These are phyloP conservation scores for Hanseniaspora valbyensis DNA, from an alignment of 805 yeast species.

Conservation along the genomic window DNA sequence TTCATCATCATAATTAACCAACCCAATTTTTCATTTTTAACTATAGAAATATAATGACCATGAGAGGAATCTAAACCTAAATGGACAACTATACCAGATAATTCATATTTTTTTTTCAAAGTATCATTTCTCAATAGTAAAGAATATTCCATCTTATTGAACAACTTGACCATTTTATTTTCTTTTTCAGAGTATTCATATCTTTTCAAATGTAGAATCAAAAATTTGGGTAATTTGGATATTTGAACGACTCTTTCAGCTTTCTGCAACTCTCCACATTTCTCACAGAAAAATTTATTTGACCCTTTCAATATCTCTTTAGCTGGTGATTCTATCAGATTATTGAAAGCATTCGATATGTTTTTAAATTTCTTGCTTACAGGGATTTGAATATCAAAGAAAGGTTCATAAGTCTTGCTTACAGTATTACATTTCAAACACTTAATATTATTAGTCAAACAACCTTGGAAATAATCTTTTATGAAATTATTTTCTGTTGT, in stretches of 20 bases:
- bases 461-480: constrained; percentile 70
- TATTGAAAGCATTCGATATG: constrained; percentile 62
- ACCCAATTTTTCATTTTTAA: constrained; percentile 64
- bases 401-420: constrained; percentile 72
- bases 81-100: constrained; percentile 81
- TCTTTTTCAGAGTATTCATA: constrained; percentile 81
- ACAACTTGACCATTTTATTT: constrained; percentile 72
- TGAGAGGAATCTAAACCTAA: constrained; percentile 97
- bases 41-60: constrained; percentile 86
- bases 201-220: constrained; percentile 79
- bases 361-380: constrained; percentile 38
- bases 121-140: constrained; percentile 51
- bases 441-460: constrained; percentile 72
- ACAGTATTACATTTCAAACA: constrained; percentile 81
- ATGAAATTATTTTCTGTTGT: constrained; percentile 38
- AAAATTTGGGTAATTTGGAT: constrained; percentile 60
- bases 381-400: constrained; percentile 78
- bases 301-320: constrained; percentile 76
- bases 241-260: constrained; percentile 84
- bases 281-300: constrained; percentile 87
- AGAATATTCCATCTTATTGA: constrained; percentile 77
- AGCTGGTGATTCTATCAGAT: constrained; percentile 70
- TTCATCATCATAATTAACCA: constrained; percentile 96
- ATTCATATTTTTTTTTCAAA: constrained; percentile 54
- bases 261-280: constrained; percentile 81